Base-by-base conservation (phyloP, 495 filamentous ascomycete genomes). In the Xylaria bambusicola region DNA sequence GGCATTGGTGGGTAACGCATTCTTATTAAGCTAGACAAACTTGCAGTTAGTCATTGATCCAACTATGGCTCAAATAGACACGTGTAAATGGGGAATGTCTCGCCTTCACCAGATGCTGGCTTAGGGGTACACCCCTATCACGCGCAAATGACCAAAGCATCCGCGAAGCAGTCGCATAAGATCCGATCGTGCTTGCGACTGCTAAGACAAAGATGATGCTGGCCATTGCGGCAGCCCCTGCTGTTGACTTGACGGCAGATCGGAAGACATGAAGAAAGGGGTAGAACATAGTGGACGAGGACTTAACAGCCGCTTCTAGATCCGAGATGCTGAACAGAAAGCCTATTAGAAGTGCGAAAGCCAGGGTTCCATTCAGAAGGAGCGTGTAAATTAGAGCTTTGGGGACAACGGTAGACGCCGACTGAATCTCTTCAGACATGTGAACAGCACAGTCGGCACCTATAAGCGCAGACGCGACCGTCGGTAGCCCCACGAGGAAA, bases 71-170 rank as follows among this genome's bases (percentile, higher is more conserved):
- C 29, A 33, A 5, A 10, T 33, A 33, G 10, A 10, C 29, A 33
- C 10, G 29, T 33, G 29, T 5, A 33, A 33, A 33, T 5, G 29
- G 36, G 27, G 20, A 20, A 45, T n/a, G n/a, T n/a, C n/a, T 60
- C 59, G 9, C 69, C 78, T 35, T 74, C 62, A 13, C 68, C 73
- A n/a, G 40, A 86, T 79, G 60, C 78, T 77, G 2, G 62, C 60
- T 12, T 78, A 80, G 62, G 5, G 86, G 86, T 0, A 88, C 69
- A 10, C 83, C 85, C 13, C 77, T 68, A 64, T 88, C 85, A 6
- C 84, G 68, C 9, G 86, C 83, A 63, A 88, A 88, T 1, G 84
- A 76, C 80, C 81, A 88, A 12, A 72, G 73, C 46, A 82, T 77
- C 20, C 85, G 75, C 1, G 80, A 82, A 13, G 78, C 75, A 5